Percentiles rank a stretch among this genome's conserved stretches.
Conservation (phyloP, 345 rosid species). For the Salix suchowensis region DNA sequence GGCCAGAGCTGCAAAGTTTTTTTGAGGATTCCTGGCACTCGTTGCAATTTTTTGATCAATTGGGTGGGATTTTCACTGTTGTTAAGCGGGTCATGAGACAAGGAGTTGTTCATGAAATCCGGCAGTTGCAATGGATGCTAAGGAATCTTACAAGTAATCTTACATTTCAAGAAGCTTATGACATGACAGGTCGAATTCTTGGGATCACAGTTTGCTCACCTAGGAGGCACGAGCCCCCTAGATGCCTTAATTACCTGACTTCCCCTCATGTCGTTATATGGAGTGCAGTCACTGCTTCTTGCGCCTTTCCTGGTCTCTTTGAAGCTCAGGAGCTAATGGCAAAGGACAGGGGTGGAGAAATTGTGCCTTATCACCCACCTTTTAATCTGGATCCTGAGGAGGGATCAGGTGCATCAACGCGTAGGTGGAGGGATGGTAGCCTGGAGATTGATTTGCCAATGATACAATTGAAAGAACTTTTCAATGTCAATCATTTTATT, state of each 20-base stretch:
- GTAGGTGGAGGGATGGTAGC: constrained; percentile 99
- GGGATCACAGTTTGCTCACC: constrained; percentile 98
- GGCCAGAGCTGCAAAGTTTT: constrained; percentile 95
- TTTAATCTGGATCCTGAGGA: constrained; percentile 79
- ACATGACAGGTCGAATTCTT: constrained; percentile 88
- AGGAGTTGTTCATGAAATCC: constrained; percentile 88
- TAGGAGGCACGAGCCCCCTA: constrained; percentile 97
- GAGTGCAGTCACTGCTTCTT: constrained; percentile 98
- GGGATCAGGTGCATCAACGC: constrained; percentile 53
- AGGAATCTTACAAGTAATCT: constrained; percentile 87
- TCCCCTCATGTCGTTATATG: constrained; percentile 98
- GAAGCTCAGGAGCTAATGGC: constrained; percentile 99
- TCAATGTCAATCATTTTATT: constrained; percentile 94
- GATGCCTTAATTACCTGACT: constrained; percentile 94
- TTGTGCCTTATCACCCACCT: constrained; percentile 95
- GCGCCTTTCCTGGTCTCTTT: constrained; percentile 96
- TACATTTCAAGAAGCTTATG: constrained; percentile 97
- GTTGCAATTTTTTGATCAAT: constrained; percentile 85
- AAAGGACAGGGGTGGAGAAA: constrained; percentile 87
- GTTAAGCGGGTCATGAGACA: constrained; percentile 83
- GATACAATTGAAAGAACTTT: constrained; percentile 96
- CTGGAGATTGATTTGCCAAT: constrained; percentile 95
- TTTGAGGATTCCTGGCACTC: constrained; percentile 80
- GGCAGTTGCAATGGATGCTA: constrained; percentile 86
- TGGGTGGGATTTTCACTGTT: constrained; percentile 78